phyloP scores from a whole-genome alignment of 768 basidiomycete genomes.

The Grammothele lineata region DNA sequence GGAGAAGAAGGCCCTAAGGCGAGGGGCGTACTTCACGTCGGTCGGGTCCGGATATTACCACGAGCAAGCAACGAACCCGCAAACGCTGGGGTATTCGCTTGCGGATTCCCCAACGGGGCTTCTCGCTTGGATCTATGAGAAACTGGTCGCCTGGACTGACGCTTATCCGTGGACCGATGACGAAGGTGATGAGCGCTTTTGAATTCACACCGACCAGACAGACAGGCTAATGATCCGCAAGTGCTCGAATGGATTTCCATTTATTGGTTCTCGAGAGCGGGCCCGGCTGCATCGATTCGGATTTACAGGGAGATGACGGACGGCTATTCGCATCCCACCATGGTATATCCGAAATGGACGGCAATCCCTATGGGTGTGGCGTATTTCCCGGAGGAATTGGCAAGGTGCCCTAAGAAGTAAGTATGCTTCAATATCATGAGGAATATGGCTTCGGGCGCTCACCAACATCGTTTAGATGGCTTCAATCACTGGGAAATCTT shows the following conservation, averaged over 20 bases:
- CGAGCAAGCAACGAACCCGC: slow-evolving; percentile 31
- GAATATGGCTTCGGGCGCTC: no score
- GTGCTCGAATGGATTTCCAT: slow-evolving; percentile 32
- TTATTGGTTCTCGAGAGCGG: slow-evolving; percentile 30
- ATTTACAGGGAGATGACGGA: slow-evolving; percentile 27
- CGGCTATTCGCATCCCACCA: background rate
- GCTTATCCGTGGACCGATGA: slow-evolving; percentile 54
- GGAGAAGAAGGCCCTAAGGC: slow-evolving; percentile 28
- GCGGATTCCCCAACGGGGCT: slow-evolving; percentile 56
- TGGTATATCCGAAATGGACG: slow-evolving; percentile 1
- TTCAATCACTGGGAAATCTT: slow-evolving; percentile 16
- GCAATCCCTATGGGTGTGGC: slow-evolving; percentile 26
- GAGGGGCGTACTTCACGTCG: slow-evolving; percentile 20
- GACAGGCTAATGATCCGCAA: slow-evolving; percentile 6
- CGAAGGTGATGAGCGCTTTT: slow-evolving; percentile 35
- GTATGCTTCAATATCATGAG: slow-evolving; percentile 13
- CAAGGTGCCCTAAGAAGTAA: background rate
- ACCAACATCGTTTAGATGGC: slow-evolving; percentile 21
- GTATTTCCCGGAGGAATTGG: slow-evolving; percentile 27
- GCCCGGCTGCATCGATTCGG: slow-evolving; percentile 26
- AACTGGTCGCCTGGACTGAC: slow-evolving; percentile 35
- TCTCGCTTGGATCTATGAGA: slow-evolving; percentile 36
- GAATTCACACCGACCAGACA: background rate
- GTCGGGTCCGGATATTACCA: slow-evolving; percentile 30
- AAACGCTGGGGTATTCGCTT: slow-evolving; percentile 44